Percentiles rank a stretch among this genome's conserved stretches.
Evolutionary conservation across 768 basidiomycete genomes (phyloP).

Genomic region (Neoboletus magnificus): DNA sequence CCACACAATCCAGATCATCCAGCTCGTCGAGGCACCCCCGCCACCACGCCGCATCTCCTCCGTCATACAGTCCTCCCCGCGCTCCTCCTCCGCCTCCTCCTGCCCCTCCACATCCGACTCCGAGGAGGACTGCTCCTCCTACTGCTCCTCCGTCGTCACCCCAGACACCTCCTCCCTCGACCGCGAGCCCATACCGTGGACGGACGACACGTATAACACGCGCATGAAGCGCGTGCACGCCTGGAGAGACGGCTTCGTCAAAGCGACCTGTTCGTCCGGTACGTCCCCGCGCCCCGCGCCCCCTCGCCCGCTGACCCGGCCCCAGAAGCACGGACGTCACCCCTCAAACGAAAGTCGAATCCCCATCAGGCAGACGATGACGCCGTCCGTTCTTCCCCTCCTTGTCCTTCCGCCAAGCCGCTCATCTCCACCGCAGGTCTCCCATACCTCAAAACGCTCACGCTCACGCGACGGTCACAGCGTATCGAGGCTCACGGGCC

Average conservation of each 20-base stretch:
- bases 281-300: conserved; percentile 16
- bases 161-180: conserved; percentile 35
- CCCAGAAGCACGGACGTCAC: conserved; percentile 28
- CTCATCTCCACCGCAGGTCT: conserved; percentile 37
- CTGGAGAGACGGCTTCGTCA: conserved; percentile 62
- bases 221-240: conserved; percentile 66
- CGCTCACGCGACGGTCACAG: conserved; percentile 41
- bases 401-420: conserved; percentile 1
- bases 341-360: conserved; percentile 47
- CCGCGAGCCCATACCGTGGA: conserved; percentile 24
- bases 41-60: conserved; percentile 44
- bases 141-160: conserved; percentile 65
- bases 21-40: conserved; percentile 63
- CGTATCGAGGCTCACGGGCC: conserved; percentile 41
- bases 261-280: conserved; percentile 44
- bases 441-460: conserved; percentile 57
- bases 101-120: conserved; percentile 34
- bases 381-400: conserved; percentile 29
- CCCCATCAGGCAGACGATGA: conserved; percentile 41
- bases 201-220: conserved; percentile 49
- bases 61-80: conserved; percentile 35
- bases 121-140: conserved; percentile 57
- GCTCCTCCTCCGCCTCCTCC: conserved; percentile 38
- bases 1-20: conserved; percentile 61
- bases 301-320: conserved; percentile 3